phyloP scores from a whole-genome alignment of 2,329 filamentous ascomycete species.

The Pseudogymnoascus sp. region DNA sequence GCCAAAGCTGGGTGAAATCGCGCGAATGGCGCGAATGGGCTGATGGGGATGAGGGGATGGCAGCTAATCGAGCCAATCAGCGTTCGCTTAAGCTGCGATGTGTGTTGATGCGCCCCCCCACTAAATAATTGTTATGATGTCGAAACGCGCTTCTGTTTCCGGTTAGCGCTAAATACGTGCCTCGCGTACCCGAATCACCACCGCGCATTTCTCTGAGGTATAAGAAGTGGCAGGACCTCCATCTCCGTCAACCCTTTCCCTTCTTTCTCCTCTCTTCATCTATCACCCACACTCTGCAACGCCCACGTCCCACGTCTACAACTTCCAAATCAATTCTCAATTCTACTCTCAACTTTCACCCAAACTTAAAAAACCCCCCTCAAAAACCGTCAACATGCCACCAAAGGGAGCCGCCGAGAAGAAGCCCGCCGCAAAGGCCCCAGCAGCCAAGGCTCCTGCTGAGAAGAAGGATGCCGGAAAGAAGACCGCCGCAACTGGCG shows the following conservation, averaged over 20 bases:
- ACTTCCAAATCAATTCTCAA: constrained; percentile 28
- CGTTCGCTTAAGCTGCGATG: not conserved
- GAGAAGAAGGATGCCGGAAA: constrained; percentile 99
- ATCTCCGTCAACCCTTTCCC: constrained; percentile 13
- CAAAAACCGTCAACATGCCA: constrained; percentile 64
- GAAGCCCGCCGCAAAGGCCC: constrained; percentile 97
- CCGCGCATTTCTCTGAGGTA: constrained; percentile 12
- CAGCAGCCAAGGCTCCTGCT: constrained; percentile 72
- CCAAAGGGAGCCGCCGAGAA: constrained; percentile 90
- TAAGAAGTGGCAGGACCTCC: constrained; percentile 12
- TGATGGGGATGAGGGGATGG: constrained; percentile 21
- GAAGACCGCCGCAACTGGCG: constrained; percentile 93
- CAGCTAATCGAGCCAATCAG: constrained; percentile 10
- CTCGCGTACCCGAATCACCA: constrained; percentile 12
- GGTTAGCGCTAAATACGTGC: not conserved
- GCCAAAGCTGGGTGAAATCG: constrained; percentile 16
- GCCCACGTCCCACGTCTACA: constrained; percentile 14
- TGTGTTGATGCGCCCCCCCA: constrained; percentile 2
- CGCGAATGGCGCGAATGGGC: constrained; percentile 14
- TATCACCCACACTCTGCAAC: constrained; percentile 23
- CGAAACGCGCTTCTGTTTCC: constrained; percentile 12
- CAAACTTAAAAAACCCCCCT: constrained; percentile 22
- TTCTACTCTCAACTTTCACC: constrained; percentile 25
- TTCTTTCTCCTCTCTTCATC: constrained; percentile 26
- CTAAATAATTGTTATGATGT: constrained; percentile 8